Evolutionary conservation across 192 early-diverging fungal species (phyloP).

Genomic region (Allomyces arbusculus): DNA sequence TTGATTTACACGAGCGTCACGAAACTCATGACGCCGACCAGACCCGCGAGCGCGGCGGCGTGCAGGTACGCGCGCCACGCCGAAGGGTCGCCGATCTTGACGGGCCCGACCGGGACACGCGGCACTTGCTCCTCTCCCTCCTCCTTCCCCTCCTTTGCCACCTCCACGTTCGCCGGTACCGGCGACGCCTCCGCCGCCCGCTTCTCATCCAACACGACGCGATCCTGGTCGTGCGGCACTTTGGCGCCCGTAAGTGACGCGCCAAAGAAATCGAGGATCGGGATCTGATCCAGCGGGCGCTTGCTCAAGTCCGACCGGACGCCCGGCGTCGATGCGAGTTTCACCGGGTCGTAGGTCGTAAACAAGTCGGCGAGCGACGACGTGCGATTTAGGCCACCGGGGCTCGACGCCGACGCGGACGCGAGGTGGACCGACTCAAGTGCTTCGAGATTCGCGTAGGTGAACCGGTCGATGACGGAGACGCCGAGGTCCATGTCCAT

Average conservation of each 20-base stretch:
- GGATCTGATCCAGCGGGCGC: slow-evolving; percentile 44
- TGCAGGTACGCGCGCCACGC: too few species aligned
- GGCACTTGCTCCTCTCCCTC: too few species aligned
- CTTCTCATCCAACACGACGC: too few species aligned
- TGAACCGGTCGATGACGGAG: slow-evolving; percentile 92
- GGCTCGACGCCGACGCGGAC: slow-evolving; percentile 47
- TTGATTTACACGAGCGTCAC: too few species aligned
- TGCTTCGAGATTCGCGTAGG: slow-evolving; percentile 84
- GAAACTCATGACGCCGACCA: too few species aligned
- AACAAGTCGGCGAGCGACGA: slow-evolving; percentile 16
- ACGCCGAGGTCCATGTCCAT: slow-evolving; percentile 84
- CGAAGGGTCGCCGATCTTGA: too few species aligned
- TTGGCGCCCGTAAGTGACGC: slow-evolving; percentile 4
- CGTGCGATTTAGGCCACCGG: slow-evolving; percentile 17
- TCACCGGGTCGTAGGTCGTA: slow-evolving; percentile 48
- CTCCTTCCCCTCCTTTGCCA: too few species aligned
- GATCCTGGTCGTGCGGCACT: background rate
- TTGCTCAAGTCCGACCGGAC: slow-evolving; percentile 67
- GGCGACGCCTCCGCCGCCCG: too few species aligned
- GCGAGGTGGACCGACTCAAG: slow-evolving; percentile 68
- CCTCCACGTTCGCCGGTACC: too few species aligned
- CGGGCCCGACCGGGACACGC: too few species aligned
- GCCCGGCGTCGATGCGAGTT: slow-evolving; percentile 66
- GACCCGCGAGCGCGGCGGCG: too few species aligned
- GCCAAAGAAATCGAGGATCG: slow-evolving; percentile 92